A percentile compares a stretch with the other conserved stretches of the same genome.
Evolutionary conservation across 2,329 filamentous ascomycete species (phyloP).

Genomic region (Zasmidium citrigriseum): DNA sequence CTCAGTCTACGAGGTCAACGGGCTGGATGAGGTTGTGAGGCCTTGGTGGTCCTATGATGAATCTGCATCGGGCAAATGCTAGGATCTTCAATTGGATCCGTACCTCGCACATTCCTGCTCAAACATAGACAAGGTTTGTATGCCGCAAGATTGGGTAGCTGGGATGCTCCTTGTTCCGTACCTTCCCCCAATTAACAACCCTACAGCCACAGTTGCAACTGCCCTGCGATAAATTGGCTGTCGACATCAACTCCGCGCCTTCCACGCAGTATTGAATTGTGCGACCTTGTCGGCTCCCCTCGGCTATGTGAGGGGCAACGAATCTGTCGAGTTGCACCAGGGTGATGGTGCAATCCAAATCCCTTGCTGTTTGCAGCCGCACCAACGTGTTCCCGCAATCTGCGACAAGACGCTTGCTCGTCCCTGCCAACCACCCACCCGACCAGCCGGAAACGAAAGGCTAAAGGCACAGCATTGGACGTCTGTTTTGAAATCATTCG

Average conservation of each 20-base stretch:
- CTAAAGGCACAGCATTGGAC: too few species aligned
- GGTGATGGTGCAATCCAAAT: not conserved
- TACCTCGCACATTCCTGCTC: too few species aligned
- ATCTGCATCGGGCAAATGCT: too few species aligned
- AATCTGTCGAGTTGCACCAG: not conserved
- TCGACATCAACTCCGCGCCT: not conserved
- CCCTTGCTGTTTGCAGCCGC: not conserved
- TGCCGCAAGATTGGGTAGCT: not conserved
- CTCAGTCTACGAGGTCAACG: too few species aligned
- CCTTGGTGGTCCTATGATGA: too few species aligned
- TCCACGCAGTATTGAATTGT: not conserved
- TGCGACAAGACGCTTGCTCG: too few species aligned
- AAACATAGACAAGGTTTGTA: not conserved
- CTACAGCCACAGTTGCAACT: not conserved
- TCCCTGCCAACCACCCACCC: not conserved
- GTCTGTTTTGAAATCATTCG: too few species aligned
- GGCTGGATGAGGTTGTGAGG: too few species aligned
- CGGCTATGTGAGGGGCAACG: not conserved
- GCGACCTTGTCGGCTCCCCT: not conserved
- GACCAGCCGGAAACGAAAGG: too few species aligned
- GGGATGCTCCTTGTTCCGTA: not conserved
- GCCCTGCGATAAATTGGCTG: too few species aligned
- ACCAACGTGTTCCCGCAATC: not conserved
- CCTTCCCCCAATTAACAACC: not conserved
- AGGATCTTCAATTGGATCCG: too few species aligned